phyloP scores from a whole-genome alignment of 345 rosid species.

The Raphanus raphanistrum region DNA sequence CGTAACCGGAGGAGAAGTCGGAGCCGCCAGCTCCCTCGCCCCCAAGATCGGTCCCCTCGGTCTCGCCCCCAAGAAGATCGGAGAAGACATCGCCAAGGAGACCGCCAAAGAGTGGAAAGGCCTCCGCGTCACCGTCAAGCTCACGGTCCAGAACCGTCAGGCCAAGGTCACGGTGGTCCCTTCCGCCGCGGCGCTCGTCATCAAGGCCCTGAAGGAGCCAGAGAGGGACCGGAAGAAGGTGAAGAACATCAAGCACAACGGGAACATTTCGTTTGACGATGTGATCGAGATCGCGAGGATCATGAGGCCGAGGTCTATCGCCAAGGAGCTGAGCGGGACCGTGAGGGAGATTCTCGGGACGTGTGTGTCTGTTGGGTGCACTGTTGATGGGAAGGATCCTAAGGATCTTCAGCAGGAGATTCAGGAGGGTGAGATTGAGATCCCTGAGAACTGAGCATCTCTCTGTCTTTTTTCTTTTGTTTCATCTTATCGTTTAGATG shows the following conservation, averaged over 20 bases:
- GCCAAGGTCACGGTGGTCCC: conserved; percentile 61
- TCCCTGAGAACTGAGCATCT: conserved; percentile 27
- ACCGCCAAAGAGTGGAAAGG: conserved; percentile 68
- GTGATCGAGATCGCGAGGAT: conserved; percentile 42
- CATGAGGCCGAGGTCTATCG: conserved; percentile 43
- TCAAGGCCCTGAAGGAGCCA: conserved; percentile 54
- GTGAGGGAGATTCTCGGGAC: conserved; percentile 48
- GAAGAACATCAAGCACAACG: conserved; percentile 43
- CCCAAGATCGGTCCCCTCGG: conserved; percentile 70
- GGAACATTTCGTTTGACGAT: conserved; percentile 43
- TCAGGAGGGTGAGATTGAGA: conserved; percentile 45
- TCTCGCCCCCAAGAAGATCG: conserved; percentile 61
- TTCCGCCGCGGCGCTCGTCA: conserved; percentile 57
- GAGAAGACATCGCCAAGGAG: conserved; percentile 66
- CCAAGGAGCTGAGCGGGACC: conserved; percentile 45
- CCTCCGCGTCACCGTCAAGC: conserved; percentile 57
- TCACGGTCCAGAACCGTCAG: conserved; percentile 61
- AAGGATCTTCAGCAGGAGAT: conserved; percentile 49
- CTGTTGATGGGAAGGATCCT: conserved; percentile 70
- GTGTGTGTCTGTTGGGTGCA: conserved; percentile 46
- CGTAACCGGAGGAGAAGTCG: conserved; percentile 63
- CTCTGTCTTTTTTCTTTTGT: neutral
- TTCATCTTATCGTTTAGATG: conserved; percentile 15
- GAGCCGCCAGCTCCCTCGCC: conserved; percentile 62
- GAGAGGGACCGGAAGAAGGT: conserved; percentile 44